These are phyloP conservation scores for Chalciporus pseudorubinellus DNA, from an alignment of 768 basidiomycete genomes.

Conservation along the genomic window DNA sequence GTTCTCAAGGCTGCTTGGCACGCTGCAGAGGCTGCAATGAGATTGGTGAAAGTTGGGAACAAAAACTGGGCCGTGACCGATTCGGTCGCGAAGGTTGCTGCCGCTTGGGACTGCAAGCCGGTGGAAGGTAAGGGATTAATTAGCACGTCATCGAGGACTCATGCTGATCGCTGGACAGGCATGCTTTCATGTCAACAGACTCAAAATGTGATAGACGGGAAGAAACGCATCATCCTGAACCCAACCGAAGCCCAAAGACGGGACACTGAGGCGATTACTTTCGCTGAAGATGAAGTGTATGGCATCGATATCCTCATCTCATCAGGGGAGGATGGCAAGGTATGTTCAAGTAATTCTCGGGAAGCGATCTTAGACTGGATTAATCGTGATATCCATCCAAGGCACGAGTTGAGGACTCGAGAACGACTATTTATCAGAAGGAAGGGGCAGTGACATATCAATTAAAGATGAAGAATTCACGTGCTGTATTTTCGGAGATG, in stretches of 20 bases:
- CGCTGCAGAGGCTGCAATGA: conserved; percentile 90
- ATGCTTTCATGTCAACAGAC: conserved; percentile 95
- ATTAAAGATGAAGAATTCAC: conserved; percentile 96
- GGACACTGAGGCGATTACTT: conserved; percentile 81
- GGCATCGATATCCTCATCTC: conserved; percentile 91
- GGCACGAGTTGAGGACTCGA: conserved; percentile 87
- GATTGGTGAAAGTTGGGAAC: conserved; percentile 85
- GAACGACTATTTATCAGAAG: conserved; percentile 91
- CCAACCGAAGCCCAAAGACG: conserved; percentile 80
- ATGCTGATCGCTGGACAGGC: conserved; percentile 41
- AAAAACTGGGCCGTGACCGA: conserved; percentile 97
- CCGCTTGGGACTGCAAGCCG: conserved; percentile 81
- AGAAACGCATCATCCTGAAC: conserved; percentile 92
- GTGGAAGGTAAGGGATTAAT: conserved; percentile 71
- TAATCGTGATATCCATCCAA: conserved; percentile 34
- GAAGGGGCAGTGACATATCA: conserved; percentile 87
- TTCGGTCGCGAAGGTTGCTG: conserved; percentile 67
- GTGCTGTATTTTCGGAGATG: conserved; percentile 94
- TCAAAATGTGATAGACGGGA: conserved; percentile 94
- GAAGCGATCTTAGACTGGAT: conserved; percentile 1
- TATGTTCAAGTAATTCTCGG: conserved; percentile 25
- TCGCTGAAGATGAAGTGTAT: conserved; percentile 93
- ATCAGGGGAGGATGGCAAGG: conserved; percentile 89
- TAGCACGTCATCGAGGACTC: neutral
- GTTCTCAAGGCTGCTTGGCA: conserved; percentile 91